Percentiles rank a stretch among this genome's conserved stretches.
phyloP scores from a whole-genome alignment of 108 stramenopile genomes.

The Nitzschia sp. region DNA sequence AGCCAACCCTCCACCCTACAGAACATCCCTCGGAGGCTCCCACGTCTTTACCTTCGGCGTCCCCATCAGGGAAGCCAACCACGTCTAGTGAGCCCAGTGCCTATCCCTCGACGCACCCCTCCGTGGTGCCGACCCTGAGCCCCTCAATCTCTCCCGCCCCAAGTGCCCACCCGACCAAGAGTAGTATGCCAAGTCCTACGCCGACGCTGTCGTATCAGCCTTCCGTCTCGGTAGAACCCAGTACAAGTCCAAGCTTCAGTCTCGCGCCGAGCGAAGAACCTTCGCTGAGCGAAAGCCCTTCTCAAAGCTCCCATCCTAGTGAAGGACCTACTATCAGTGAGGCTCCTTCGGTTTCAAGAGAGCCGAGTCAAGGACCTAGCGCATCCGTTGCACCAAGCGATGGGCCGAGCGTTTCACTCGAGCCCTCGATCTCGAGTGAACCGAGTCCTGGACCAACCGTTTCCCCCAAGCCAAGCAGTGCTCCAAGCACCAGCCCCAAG shows the following conservation, averaged over 20 bases:
- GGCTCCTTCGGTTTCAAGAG: background rate
- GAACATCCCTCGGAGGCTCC: background rate
- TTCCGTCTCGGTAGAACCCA: background rate
- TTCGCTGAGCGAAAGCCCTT: slow-evolving; percentile 29
- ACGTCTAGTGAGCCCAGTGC: background rate
- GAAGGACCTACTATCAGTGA: no score
- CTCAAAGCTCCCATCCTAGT: no score
- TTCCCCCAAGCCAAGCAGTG: background rate
- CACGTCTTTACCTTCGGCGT: background rate
- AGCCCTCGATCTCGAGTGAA: slow-evolving; percentile 1
- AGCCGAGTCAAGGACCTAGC: background rate
- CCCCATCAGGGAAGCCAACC: background rate
- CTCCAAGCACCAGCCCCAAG: background rate
- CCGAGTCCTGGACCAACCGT: slow-evolving; percentile 12
- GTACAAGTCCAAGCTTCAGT: background rate
- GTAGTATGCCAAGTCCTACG: background rate
- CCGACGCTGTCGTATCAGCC: background rate
- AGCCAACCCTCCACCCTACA: background rate
- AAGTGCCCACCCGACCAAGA: background rate
- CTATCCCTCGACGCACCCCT: background rate
- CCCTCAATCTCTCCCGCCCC: background rate
- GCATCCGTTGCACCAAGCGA: background rate
- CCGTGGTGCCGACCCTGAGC: background rate
- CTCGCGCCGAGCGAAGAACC: background rate
- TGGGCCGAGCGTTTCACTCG: background rate